phyloP scores from a whole-genome alignment of 2,329 filamentous ascomycete genomes.

The Trichoderma koningii region DNA sequence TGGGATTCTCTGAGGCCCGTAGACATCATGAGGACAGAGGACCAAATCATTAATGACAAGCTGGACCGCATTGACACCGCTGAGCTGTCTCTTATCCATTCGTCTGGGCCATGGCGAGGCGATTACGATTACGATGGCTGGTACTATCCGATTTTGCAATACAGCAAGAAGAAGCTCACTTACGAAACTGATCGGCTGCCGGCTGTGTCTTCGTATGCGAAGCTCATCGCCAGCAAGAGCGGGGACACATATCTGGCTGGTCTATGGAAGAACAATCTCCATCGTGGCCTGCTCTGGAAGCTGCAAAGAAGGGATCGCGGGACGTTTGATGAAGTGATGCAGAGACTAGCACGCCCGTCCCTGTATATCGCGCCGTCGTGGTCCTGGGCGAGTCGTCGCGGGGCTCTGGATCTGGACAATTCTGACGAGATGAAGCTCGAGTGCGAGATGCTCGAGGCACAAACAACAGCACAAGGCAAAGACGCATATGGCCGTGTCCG shows the following conservation, averaged over 20 bases:
- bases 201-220: constrained; percentile 8
- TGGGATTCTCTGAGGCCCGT: constrained; percentile 8
- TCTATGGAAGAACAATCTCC: constrained; percentile 1
- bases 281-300: constrained; percentile 9
- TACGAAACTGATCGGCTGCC: constrained; percentile 1
- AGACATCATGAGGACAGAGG: constrained; percentile 18
- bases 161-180: constrained; percentile 8
- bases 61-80: neutral
- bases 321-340: neutral
- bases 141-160: neutral
- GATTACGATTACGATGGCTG: constrained; percentile 6
- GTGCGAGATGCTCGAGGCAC: neutral
- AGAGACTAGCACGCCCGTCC: neutral
- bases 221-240: constrained; percentile 11
- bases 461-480: neutral
- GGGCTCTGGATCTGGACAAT: neutral
- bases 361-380: constrained; percentile 10
- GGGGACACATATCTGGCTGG: constrained; percentile 5
- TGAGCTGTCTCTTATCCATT: neutral
- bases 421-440: constrained; percentile 1
- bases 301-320: neutral
- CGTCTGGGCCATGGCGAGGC: constrained; percentile 7
- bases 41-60: neutral
- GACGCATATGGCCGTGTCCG: neutral
- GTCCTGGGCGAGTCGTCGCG: constrained; percentile 2